Conservation (phyloP, 2,329 filamentous ascomycete genomes). For the Exophiala calicioides region DNA sequence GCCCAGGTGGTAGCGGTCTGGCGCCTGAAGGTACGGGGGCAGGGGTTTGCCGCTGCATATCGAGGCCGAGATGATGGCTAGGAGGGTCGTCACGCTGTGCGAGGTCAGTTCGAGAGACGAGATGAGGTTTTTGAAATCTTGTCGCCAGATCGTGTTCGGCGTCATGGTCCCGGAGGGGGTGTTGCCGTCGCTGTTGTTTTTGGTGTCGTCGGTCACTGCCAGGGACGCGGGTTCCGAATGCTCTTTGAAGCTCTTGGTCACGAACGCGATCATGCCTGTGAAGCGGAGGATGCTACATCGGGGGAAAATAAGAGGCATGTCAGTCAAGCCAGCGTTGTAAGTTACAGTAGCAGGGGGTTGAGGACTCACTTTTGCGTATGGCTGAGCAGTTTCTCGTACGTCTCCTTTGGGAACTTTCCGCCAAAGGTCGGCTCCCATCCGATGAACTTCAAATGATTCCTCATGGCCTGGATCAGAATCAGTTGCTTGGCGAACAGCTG, state of each 20-base stretch:
- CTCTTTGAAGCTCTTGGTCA: slow-evolving; percentile 56
- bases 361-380: slow-evolving; percentile 51
- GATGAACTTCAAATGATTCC: slow-evolving; percentile 65
- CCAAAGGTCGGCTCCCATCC: slow-evolving; percentile 73
- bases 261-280: slow-evolving; percentile 66
- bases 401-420: slow-evolving; percentile 66
- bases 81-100: slow-evolving; percentile 67
- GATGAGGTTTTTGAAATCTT: slow-evolving; percentile 63
- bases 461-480: slow-evolving; percentile 64
- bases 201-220: slow-evolving; percentile 15
- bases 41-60: slow-evolving; percentile 67
- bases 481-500: slow-evolving; percentile 69
- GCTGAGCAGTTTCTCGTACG: slow-evolving; percentile 66
- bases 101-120: slow-evolving; percentile 62
- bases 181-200: slow-evolving; percentile 8
- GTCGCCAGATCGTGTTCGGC: too few species aligned
- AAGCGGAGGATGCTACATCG: slow-evolving; percentile 62
- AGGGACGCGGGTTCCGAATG: slow-evolving; percentile 6
- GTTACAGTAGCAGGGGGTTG: not conserved
- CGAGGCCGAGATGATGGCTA: slow-evolving; percentile 69
- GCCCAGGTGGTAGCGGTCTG: slow-evolving; percentile 62
- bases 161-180: too few species aligned
- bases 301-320: not conserved
- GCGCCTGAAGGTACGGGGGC: slow-evolving; percentile 69
- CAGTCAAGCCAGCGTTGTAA: not conserved